Conservation (phyloP, 768 basidiomycete species). For the Tephrocybe rancida region DNA sequence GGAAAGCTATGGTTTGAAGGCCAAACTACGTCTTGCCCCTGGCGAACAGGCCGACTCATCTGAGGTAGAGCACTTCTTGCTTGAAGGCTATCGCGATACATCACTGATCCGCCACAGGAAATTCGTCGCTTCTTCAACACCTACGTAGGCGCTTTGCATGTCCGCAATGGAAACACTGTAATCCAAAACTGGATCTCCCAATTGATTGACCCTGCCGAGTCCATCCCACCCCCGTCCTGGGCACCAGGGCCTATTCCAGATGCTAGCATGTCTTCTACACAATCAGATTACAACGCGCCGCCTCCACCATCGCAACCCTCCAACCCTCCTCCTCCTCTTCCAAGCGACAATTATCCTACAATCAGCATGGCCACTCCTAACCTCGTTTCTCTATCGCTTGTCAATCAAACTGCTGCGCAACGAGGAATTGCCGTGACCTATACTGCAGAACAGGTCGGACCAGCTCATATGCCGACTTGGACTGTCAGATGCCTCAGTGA, state of each 20-base stretch:
- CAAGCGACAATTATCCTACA: conserved; percentile 19
- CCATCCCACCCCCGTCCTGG: neutral
- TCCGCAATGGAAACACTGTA: conserved; percentile 49
- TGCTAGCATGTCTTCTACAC: neutral
- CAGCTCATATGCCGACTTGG: conserved; percentile 60
- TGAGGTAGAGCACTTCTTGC: conserved; percentile 13
- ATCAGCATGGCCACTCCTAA: conserved; percentile 13
- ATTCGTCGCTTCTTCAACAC: conserved; percentile 56
- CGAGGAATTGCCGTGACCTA: conserved; percentile 47
- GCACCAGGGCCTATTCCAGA: conserved; percentile 13
- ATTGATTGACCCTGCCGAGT: conserved; percentile 51
- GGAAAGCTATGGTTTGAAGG: conserved; percentile 49
- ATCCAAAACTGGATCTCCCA: conserved; percentile 62
- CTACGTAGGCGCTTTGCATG: conserved; percentile 69
- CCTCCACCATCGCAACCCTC: conserved; percentile 28
- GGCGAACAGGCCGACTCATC: conserved; percentile 39
- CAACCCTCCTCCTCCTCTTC: conserved; percentile 35
- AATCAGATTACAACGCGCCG: conserved; percentile 13
- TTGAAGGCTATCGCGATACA: neutral
- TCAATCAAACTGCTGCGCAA: conserved; percentile 57
- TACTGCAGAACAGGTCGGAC: conserved; percentile 47
- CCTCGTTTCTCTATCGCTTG: conserved; percentile 45
- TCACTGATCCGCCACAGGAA: conserved; percentile 41
- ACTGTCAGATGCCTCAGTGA: conserved; percentile 54
- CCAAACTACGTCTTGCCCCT: conserved; percentile 52